Evolutionary conservation across 140 eudicot species (phyloP).

Genomic region (Oenanthe javanica): DNA sequence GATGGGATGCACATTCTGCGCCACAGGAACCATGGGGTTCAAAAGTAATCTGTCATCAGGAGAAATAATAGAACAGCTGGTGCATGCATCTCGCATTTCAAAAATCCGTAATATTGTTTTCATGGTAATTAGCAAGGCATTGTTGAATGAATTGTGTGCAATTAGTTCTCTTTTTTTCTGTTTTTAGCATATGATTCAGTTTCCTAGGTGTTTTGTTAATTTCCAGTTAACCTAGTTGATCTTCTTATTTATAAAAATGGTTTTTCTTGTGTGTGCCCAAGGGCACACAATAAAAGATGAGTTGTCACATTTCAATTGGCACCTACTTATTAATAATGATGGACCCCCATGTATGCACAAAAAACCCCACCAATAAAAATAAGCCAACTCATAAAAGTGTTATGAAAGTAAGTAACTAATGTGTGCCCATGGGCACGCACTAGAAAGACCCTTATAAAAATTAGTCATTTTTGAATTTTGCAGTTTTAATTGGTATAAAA

Average conservation of each 20-base stretch:
- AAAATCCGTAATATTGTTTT: conserved; percentile 82
- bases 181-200: background rate
- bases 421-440: too few relatives aligned
- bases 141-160: background rate
- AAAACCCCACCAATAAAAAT: too few relatives aligned
- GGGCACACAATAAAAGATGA: too few relatives aligned
- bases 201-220: background rate
- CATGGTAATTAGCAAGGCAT: conserved; percentile 47
- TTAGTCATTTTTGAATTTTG: background rate
- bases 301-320: too few relatives aligned
- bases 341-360: too few relatives aligned
- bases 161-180: background rate
- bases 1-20: conserved; percentile 98
- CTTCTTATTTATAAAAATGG: background rate
- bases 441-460: too few relatives aligned
- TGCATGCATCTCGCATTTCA: conserved; percentile 81
- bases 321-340: too few relatives aligned
- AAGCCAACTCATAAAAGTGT: too few relatives aligned
- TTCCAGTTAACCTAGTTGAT: background rate
- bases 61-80: conserved; percentile 90
- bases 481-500: background rate
- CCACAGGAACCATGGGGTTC: conserved; percentile 98
- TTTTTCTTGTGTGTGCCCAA: too few relatives aligned
- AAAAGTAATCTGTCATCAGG: conserved; percentile 88
- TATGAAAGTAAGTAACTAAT: too few relatives aligned